phyloP scores from a whole-genome alignment of 192 early-diverging fungal genomes.

The Coemansia sp. region DNA sequence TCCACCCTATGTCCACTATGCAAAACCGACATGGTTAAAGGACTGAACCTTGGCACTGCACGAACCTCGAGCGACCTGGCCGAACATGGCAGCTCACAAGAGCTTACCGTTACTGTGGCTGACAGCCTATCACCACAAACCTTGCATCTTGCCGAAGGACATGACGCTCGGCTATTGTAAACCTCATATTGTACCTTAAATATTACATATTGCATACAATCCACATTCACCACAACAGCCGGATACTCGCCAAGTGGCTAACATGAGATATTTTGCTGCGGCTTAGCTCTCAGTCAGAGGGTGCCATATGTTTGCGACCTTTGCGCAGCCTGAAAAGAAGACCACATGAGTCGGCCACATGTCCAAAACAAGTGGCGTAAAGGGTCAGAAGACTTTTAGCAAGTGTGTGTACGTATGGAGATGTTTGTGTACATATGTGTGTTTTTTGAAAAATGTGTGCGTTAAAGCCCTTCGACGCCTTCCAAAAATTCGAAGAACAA shows the following conservation, averaged over 20 bases:
- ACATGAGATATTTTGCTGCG: background rate
- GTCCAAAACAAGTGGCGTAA: background rate
- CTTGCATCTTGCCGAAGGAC: background rate
- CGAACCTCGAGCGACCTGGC: background rate
- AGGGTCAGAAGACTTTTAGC: background rate
- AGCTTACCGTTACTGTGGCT: background rate
- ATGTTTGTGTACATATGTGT: background rate
- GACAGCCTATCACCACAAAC: background rate
- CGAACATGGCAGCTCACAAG: background rate
- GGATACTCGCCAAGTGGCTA: background rate
- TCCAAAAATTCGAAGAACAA: background rate
- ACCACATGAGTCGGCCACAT: background rate
- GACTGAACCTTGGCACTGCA: conserved; percentile 14
- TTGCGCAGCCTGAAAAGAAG: background rate
- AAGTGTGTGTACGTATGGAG: background rate
- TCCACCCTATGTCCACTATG: conserved; percentile 47
- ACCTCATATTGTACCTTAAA: background rate
- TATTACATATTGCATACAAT: background rate
- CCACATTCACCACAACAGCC: background rate
- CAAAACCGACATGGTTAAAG: conserved; percentile 35
- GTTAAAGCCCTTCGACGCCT: background rate
- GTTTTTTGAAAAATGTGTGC: no score
- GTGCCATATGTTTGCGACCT: background rate
- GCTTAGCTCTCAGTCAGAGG: background rate
- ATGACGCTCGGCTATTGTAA: background rate